Evolutionary conservation across 1,284 basidiomycete species (phyloP), one percentile per base, ranked within the genome.

Genomic region (Rhodotorula sp.): DNA sequence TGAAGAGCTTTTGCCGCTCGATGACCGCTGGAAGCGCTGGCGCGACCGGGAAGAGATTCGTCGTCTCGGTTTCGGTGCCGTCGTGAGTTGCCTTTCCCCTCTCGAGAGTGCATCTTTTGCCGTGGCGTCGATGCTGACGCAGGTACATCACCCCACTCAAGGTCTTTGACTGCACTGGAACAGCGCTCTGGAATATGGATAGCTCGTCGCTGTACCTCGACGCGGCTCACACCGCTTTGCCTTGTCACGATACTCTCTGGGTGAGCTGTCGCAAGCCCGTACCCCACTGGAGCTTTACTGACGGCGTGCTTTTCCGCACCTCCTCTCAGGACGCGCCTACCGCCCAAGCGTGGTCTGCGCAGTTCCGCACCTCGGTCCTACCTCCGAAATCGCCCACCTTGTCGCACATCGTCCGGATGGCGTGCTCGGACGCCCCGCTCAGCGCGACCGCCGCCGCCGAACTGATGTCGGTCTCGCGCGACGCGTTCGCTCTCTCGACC

Each of bases 11-110:
- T 57, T 73, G 23, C 62, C 70, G 61, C 48, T 76, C 61, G 74
- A 76, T 38, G 74, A 76, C n/a, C 60, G 68, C 55, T 76, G 74
- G 74, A 69, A 67, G 64, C 61, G 70, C 23, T 76, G 74, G 74
- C 59, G 72, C 21, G 68, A 76, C 38, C 54, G 72, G 3, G 74
- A 76, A 62, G 74, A 76, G 64, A 68, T 76, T 50, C 63, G 68
- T 28, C 52, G 74, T 48, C 60, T 76, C 28, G 74, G 74, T 0
- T 76, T 74, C 47, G 74, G 64, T 6, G 70, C 74, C 0, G 47
- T 76, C 14, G 74, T 75, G 47, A 52, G 72, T 67, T 26, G 15
- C 4, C 4, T 16, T 26, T 38, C 54, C 15, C n/a, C 12, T 5
- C 16, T 28, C 31, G 16, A 0, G 5, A 45, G 26, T 15, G 19